phyloP scores from a whole-genome alignment of 371 early-diverging fungal genomes.

The Mortierella sp. region DNA sequence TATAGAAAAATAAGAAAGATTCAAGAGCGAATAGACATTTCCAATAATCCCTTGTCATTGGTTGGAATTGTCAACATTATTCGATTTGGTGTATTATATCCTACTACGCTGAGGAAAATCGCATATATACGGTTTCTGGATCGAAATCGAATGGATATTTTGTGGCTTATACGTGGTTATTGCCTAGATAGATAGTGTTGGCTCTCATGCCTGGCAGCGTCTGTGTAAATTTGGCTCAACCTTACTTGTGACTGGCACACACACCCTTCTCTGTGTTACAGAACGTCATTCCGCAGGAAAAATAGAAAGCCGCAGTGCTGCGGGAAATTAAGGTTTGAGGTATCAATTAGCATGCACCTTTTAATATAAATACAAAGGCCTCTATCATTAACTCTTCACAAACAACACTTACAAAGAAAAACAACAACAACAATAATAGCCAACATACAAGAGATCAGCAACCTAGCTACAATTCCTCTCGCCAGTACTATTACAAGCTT shows the following conservation, averaged over 20 bases:
- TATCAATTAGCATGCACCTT: slow-evolving; percentile 34
- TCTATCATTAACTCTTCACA: slow-evolving; percentile 62
- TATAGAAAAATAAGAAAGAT: too few relatives aligned
- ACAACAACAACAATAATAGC: background rate
- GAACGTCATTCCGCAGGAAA: too few relatives aligned
- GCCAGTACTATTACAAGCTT: slow-evolving; percentile 7
- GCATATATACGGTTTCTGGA: too few relatives aligned
- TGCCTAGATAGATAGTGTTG: too few relatives aligned
- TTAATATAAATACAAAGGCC: slow-evolving; percentile 76
- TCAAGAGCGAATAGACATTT: too few relatives aligned
- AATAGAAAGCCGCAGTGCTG: slow-evolving; percentile 29
- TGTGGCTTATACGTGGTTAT: too few relatives aligned
- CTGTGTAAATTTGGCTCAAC: background rate
- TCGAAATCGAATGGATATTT: too few relatives aligned
- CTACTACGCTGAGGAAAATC: too few relatives aligned
- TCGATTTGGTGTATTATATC: too few relatives aligned
- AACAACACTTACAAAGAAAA: slow-evolving; percentile 8
- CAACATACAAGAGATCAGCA: background rate
- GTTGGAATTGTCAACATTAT: too few relatives aligned
- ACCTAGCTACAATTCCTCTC: background rate
- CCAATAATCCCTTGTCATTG: too few relatives aligned
- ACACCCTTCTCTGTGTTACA: background rate
- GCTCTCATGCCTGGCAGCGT: background rate
- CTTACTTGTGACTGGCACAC: background rate
- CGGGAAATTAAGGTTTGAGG: slow-evolving; percentile 54